These are phyloP conservation scores for Verticillium zaregamsianum DNA, from an alignment of 2,329 filamentous ascomycete genomes.

Conservation along the genomic window DNA sequence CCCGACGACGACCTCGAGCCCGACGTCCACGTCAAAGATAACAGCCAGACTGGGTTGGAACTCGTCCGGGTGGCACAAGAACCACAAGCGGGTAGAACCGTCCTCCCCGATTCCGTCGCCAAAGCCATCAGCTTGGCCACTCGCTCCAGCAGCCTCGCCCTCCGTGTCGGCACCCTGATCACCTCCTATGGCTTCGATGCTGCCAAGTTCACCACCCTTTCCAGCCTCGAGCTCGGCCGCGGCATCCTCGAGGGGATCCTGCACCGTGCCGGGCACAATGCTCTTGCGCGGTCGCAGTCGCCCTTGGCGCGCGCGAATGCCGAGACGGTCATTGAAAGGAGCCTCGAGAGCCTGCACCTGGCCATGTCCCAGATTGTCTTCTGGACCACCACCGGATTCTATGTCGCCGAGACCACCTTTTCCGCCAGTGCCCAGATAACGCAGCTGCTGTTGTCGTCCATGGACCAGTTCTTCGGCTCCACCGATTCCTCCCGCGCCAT, in stretches of 20 bases:
- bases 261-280: constrained; percentile 46
- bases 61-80: constrained; percentile 1
- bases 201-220: constrained; percentile 52
- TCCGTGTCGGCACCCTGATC: constrained; percentile 49
- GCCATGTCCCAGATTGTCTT: constrained; percentile 57
- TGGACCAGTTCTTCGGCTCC: constrained; percentile 63
- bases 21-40: constrained; percentile 1
- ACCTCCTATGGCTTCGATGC: constrained; percentile 48
- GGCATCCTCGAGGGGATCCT: constrained; percentile 51
- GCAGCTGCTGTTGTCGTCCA: constrained; percentile 51
- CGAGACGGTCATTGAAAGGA: constrained; percentile 52
- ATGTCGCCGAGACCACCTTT: constrained; percentile 51
- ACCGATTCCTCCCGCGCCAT: constrained; percentile 67
- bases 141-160: constrained; percentile 53
- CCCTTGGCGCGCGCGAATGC: constrained; percentile 47
- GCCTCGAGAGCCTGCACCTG: constrained; percentile 51
- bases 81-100: constrained; percentile 32
- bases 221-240: constrained; percentile 53
- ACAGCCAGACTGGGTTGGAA: background rate
- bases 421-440: constrained; percentile 52
- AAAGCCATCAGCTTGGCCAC: constrained; percentile 57
- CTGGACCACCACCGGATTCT: constrained; percentile 57
- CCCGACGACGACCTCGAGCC: background rate
- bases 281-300: constrained; percentile 36
- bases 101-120: constrained; percentile 55